These are phyloP conservation scores for Podila epicladia DNA, from an alignment of 192 early-diverging fungal species.

Conservation along the genomic window DNA sequence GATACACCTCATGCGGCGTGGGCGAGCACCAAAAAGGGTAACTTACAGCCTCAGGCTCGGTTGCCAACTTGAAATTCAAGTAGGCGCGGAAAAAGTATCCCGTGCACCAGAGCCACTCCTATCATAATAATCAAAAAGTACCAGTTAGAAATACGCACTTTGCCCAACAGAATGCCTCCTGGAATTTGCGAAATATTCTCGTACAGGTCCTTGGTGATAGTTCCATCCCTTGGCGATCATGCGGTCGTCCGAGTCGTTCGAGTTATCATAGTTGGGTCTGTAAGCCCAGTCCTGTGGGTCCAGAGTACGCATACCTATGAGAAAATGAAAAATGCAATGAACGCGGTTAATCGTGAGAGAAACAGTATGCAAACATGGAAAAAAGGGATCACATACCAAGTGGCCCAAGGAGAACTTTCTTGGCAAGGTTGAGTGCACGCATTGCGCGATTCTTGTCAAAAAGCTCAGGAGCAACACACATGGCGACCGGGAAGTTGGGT, in stretches of 20 bases:
- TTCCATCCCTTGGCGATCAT: constrained; percentile 96
- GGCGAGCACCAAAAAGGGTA: no score
- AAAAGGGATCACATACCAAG: constrained; percentile 43
- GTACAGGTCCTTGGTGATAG: constrained; percentile 93
- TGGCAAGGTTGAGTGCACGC: constrained; percentile 71
- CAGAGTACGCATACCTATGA: constrained; percentile 88
- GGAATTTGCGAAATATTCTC: neutral
- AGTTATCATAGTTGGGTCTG: constrained; percentile 93
- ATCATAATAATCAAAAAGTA: constrained; percentile 11
- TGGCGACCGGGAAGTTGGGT: constrained; percentile 91
- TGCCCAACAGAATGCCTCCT: neutral
- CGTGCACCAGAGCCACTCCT: constrained; percentile 96
- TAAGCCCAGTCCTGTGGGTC: constrained; percentile 96
- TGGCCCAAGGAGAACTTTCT: constrained; percentile 79
- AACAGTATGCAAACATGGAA: neutral
- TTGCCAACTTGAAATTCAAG: constrained; percentile 65
- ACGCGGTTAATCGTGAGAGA: neutral
- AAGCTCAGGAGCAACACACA: constrained; percentile 95
- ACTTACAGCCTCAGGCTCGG: constrained; percentile 37
- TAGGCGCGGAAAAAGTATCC: constrained; percentile 93
- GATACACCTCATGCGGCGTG: no score
- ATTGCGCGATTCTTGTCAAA: constrained; percentile 85
- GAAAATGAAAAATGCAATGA: neutral
- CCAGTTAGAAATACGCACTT: neutral
- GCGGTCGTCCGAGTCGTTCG: constrained; percentile 85